phyloP scores from a whole-genome alignment of 2,329 filamentous ascomycete genomes.

The Hypoxylon sp. region DNA sequence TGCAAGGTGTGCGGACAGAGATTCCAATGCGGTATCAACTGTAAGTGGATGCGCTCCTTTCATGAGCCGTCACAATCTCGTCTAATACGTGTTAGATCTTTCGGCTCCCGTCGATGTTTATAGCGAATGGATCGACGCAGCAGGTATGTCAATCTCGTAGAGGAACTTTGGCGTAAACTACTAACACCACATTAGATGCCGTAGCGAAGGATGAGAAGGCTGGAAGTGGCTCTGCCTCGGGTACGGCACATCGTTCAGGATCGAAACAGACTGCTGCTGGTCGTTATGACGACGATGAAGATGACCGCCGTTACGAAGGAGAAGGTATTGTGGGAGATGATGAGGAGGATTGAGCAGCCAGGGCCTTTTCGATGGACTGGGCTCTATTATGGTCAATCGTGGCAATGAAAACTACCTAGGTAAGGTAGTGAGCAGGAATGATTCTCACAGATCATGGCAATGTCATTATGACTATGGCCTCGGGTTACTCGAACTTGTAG shows the following conservation, averaged over 20 bases:
- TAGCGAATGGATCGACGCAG: constrained; percentile 96
- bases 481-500: not conserved
- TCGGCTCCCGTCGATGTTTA: constrained; percentile 95
- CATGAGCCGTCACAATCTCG: constrained; percentile 10
- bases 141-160: constrained; percentile 58
- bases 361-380: constrained; percentile 18
- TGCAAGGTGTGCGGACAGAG: constrained; percentile 95
- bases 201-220: constrained; percentile 61
- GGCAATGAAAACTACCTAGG: no score
- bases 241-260: constrained; percentile 36
- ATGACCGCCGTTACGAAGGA: constrained; percentile 65
- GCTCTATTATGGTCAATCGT: constrained; percentile 5
- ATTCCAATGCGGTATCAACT: constrained; percentile 94
- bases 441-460: not conserved
- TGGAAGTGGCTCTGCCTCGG: constrained; percentile 36
- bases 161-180: constrained; percentile 12
- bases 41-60: constrained; percentile 59
- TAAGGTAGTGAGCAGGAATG: not conserved
- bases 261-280: constrained; percentile 42
- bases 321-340: constrained; percentile 68
- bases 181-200: constrained; percentile 57
- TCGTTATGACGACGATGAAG: constrained; percentile 62
- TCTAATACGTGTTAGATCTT: constrained; percentile 70
- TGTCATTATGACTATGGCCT: constrained; percentile 1
- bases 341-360: constrained; percentile 65